Percentiles rank a stretch among this genome's conserved stretches.
Evolutionary conservation across 805 yeast genomes (phyloP).

Genomic region (Metschnikowia gruessii): DNA sequence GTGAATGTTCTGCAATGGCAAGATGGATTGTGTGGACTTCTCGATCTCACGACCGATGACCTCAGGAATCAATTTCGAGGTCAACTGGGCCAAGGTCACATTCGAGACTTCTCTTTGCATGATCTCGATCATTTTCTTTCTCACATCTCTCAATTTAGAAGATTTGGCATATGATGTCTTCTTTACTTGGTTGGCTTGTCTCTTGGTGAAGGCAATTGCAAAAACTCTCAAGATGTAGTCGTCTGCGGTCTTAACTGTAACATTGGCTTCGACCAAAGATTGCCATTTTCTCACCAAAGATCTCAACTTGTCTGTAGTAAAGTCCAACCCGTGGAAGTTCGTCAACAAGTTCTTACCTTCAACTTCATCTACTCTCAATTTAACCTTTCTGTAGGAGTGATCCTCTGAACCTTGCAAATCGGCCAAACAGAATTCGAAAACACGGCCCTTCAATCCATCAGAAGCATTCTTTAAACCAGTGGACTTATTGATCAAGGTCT

Average conservation of each 20-base stretch:
- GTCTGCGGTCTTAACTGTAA: constrained; percentile 96
- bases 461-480: constrained; percentile 98
- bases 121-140: constrained; percentile 95
- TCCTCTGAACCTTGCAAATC: constrained; percentile 99
- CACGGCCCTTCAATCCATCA: constrained; percentile 97
- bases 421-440: constrained; percentile 92
- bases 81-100: constrained; percentile 94
- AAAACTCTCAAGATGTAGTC: constrained; percentile 96
- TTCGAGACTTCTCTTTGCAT: constrained; percentile 94
- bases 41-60: constrained; percentile 98
- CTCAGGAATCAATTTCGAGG: constrained; percentile 97
- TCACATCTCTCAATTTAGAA: constrained; percentile 94
- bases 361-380: constrained; percentile 97
- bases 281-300: constrained; percentile 99
- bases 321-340: constrained; percentile 99
- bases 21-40: constrained; percentile 91
- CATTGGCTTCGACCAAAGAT: constrained; percentile 96
- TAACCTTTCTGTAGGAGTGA: constrained; percentile 96
- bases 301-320: constrained; percentile 96
- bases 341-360: constrained; percentile 98
- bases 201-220: constrained; percentile 98
- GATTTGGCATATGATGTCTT: constrained; percentile 98
- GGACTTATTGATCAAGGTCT: constrained; percentile 96
- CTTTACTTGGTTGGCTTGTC: constrained; percentile 95
- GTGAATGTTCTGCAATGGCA: constrained; percentile 98